Base-by-base conservation (phyloP, 1,284 basidiomycete species). In the Sphaerobolus stellatus region DNA sequence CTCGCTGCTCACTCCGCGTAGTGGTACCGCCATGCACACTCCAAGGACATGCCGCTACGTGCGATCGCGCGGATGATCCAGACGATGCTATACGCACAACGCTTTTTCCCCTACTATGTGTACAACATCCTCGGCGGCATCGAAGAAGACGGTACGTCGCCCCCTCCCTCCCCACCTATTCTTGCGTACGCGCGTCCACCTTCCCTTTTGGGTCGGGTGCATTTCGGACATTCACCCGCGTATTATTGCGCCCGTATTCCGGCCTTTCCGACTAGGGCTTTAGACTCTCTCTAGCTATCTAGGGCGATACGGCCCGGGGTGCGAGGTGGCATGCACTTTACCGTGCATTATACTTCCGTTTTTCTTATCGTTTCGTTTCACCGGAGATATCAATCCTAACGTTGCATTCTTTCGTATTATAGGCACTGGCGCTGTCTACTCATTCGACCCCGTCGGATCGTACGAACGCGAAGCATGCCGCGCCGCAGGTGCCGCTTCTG, bases 21-120 rank as follows among this genome's bases (percentile, higher is more conserved):
- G 93, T 96, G 92, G 93, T 97, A 97, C 72, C 83, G 88, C 58
- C 92, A 96, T 69, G 92, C 92, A 16, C 94, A 98, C 72, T 83
- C 91, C 59, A 94, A 94, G 72, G 90, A 92, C 64, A 96, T 96
- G 89, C 87, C 91, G 24, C 79, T 98, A 44, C 88, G 88, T 61
- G 86, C 93, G 27, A 95, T 98, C 66, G 94, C 94, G 25, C 84
- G 94, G 55, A 78, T 98, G 65, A 94, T 98, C 54, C 94, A 97
- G 71, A 95, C 93, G 4, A 96, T 97, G 92, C 82, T 98, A 34
- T 98, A 97, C 66, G 87, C 82, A 46, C 86, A 90, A 61, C 86
- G 94, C 52, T 96, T 97, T 79, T 97, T 97, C 83, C 94, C 94
- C 2, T 97, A 90, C 79, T 97, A 95, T 70, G 90, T 95, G 38